Evolutionary conservation across 441 rosid genomes (phyloP).

Genomic region (Gossypium aridum): DNA sequence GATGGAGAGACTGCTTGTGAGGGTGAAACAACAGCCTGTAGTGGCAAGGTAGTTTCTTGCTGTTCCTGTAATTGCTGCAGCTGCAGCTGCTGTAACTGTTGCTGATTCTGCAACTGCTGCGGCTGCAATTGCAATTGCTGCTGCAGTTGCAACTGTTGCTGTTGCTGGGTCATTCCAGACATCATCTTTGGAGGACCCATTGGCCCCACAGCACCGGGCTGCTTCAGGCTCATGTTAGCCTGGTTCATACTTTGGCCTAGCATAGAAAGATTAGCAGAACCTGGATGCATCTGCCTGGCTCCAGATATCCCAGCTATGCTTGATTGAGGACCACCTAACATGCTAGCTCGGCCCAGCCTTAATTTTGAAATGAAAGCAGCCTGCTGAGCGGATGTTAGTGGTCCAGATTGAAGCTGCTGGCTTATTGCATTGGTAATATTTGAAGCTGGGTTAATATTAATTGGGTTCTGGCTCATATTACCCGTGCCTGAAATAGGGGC

Average conservation of each 20-base stretch:
- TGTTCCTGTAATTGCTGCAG: conserved; percentile 26
- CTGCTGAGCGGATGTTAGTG: conserved; percentile 22
- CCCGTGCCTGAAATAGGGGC: conserved; percentile 48
- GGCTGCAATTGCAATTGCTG: conserved; percentile 29
- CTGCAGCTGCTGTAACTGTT: conserved; percentile 18
- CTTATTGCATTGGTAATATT: conserved; percentile 42
- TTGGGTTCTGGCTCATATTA: conserved; percentile 55
- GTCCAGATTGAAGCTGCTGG: conserved; percentile 63
- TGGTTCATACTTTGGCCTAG: conserved; percentile 56
- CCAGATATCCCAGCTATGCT: conserved; percentile 59
- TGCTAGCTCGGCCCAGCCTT: conserved; percentile 28
- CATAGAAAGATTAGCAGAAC: conserved; percentile 62
- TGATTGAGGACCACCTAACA: conserved; percentile 56
- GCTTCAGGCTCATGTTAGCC: conserved; percentile 54
- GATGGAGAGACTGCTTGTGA: conserved; percentile 78
- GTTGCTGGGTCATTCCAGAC: conserved; percentile 58
- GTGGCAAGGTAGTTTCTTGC: conserved; percentile 58
- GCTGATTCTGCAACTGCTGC: conserved; percentile 31
- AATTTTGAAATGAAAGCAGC: conserved; percentile 32
- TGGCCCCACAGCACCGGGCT: conserved; percentile 51
- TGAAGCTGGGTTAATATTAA: conserved; percentile 54
- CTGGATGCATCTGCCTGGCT: conserved; percentile 63
- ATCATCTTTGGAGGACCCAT: conserved; percentile 93
- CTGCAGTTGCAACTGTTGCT: conserved; percentile 12
- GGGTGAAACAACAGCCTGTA: conserved; percentile 75